Conservation (phyloP, 169 alveolate species). For the Eimeria sp. region DNA sequence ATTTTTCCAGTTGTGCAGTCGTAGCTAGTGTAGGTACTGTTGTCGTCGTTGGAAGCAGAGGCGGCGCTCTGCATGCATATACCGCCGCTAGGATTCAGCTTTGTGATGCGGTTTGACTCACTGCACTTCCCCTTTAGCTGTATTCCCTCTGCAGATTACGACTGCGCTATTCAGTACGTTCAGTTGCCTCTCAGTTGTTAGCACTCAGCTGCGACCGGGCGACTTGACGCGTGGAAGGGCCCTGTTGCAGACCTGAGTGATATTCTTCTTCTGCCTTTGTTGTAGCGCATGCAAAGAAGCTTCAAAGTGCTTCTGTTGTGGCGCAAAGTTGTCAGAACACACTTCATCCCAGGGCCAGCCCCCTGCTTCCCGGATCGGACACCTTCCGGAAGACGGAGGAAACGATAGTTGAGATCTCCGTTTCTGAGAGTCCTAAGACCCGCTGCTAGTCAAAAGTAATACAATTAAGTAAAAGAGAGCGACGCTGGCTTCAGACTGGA, state of each 20-base stretch:
- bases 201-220: neutral
- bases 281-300: neutral
- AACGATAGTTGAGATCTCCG: neutral
- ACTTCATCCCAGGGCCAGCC: constrained; percentile 9
- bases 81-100: neutral
- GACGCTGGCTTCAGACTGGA: neutral
- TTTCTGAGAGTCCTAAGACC: neutral
- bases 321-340: constrained; percentile 20
- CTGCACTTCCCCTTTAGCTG: neutral
- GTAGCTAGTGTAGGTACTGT: neutral
- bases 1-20: neutral
- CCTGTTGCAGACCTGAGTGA: neutral
- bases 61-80: neutral
- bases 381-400: neutral
- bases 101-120: neutral
- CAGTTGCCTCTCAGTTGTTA: neutral
- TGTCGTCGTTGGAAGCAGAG: neutral
- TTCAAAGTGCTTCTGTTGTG: neutral
- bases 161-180: neutral
- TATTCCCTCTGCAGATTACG: neutral
- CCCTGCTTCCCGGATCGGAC: constrained; percentile 41
- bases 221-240: neutral
- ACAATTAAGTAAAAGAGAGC: neutral
- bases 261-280: neutral
- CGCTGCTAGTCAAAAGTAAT: neutral